Evolutionary conservation across 2,329 filamentous ascomycete species (phyloP).

Genomic region (Hypoxylon sp.): DNA sequence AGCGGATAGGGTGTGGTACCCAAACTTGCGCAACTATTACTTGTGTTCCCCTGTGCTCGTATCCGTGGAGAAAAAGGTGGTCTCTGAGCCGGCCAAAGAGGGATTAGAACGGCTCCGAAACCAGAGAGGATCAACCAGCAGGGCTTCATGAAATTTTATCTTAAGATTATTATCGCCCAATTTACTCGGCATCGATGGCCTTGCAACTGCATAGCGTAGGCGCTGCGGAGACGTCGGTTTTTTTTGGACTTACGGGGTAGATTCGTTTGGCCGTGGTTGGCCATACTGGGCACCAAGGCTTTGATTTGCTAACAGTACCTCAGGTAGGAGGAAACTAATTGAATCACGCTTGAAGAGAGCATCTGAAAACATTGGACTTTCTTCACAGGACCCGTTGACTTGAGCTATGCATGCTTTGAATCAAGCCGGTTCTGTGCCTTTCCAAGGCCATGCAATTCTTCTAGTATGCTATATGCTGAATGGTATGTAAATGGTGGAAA

Average conservation of each 20-base stretch:
- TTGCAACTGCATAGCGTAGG: constrained; percentile 43
- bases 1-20: constrained; percentile 44
- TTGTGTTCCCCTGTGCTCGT: constrained; percentile 31
- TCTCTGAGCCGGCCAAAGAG: constrained; percentile 9
- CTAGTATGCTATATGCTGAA: constrained; percentile 17
- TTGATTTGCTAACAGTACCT: constrained; percentile 5
- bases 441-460: constrained; percentile 10
- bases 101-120: background rate
- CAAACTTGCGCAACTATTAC: constrained; percentile 24
- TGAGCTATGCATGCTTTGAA: background rate
- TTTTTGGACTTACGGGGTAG: constrained; percentile 12
- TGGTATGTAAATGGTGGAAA: background rate
- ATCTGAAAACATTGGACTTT: background rate
- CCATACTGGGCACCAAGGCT: background rate
- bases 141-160: constrained; percentile 6
- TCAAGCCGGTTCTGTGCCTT: background rate
- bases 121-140: constrained; percentile 20
- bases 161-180: background rate
- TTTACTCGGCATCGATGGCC: constrained; percentile 22
- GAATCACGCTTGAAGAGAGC: background rate
- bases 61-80: constrained; percentile 14
- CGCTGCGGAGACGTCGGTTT: constrained; percentile 35
- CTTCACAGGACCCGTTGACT: background rate
- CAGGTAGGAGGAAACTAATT: constrained; percentile 5
- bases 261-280: constrained; percentile 8